Evolutionary conservation across 805 yeast species (phyloP).

Genomic region (Scheffersomyces stipitis): DNA sequence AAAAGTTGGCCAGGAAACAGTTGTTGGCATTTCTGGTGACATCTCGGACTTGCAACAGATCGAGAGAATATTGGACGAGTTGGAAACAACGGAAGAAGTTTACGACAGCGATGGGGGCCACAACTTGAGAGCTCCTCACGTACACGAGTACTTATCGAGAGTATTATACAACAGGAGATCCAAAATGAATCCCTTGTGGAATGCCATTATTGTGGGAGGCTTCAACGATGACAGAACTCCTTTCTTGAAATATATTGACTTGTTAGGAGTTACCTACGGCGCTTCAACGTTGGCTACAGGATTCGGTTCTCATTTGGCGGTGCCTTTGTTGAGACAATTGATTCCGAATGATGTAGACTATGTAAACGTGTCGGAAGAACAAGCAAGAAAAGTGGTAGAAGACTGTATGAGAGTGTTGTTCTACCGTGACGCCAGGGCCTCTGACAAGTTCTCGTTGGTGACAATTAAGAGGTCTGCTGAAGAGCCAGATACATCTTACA

Average conservation of each 20-base stretch:
- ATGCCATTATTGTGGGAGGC: constrained; percentile 90
- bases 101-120: constrained; percentile 70
- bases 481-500: constrained; percentile 26
- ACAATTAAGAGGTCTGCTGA: constrained; percentile 54
- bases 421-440: constrained; percentile 94
- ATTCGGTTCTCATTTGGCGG: constrained; percentile 91
- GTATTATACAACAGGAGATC: constrained; percentile 85
- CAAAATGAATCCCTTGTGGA: constrained; percentile 96
- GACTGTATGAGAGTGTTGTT: constrained; percentile 92
- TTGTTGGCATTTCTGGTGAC: constrained; percentile 94
- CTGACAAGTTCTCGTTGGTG: constrained; percentile 81
- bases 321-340: constrained; percentile 84
- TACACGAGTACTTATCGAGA: constrained; percentile 82
- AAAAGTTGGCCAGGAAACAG: constrained; percentile 79
- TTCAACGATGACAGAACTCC: constrained; percentile 64
- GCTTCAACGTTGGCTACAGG: constrained; percentile 94
- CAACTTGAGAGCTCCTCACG: constrained; percentile 75
- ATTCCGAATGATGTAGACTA: constrained; percentile 80
- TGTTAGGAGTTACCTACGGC: constrained; percentile 86
- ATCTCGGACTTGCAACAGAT: constrained; percentile 89
- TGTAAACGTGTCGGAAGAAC: constrained; percentile 62
- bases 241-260: constrained; percentile 81
- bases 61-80: constrained; percentile 69
- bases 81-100: constrained; percentile 68
- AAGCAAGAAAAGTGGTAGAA: constrained; percentile 73